phyloP scores from a whole-genome alignment of 2,329 filamentous ascomycete genomes.

The Gyromitra esculenta region DNA sequence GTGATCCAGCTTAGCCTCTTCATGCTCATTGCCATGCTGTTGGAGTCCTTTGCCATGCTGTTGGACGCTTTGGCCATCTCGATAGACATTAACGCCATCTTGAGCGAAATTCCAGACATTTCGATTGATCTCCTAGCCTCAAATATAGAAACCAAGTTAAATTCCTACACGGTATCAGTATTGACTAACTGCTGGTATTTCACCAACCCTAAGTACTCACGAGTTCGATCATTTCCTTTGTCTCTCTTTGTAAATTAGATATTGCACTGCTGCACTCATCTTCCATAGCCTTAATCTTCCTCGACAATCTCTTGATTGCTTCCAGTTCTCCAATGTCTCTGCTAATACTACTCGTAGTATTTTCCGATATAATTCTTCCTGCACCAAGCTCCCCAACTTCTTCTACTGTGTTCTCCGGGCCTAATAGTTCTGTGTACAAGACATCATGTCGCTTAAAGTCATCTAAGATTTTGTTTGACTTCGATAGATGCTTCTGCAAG shows the following conservation, averaged over 20 bases:
- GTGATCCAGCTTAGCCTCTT: constrained; percentile 44
- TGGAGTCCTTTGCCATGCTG: too few species aligned
- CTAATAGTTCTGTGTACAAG: background rate
- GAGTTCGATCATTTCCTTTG: constrained; percentile 26
- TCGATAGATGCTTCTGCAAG: background rate
- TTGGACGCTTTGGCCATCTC: too few species aligned
- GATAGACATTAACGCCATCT: background rate
- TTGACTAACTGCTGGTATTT: background rate
- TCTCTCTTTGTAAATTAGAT: constrained; percentile 6
- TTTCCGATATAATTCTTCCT: too few species aligned
- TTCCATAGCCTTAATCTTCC: background rate
- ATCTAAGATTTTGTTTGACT: background rate
- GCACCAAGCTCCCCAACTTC: background rate
- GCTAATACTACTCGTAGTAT: background rate
- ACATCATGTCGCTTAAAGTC: constrained; percentile 6
- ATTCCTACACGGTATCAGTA: constrained; percentile 17
- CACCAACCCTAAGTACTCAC: constrained; percentile 3
- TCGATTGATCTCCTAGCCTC: constrained; percentile 23
- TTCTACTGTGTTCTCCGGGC: background rate
- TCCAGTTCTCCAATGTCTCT: background rate
- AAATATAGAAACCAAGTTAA: constrained; percentile 40
- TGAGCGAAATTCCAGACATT: background rate
- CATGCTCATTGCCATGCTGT: constrained; percentile 14
- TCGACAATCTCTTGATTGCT: constrained; percentile 5
- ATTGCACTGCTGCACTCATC: background rate